A percentile compares a stretch with the other conserved stretches of the same genome.
phyloP scores from a whole-genome alignment of 208 protist species.

The Trypanosoma melophagium region DNA sequence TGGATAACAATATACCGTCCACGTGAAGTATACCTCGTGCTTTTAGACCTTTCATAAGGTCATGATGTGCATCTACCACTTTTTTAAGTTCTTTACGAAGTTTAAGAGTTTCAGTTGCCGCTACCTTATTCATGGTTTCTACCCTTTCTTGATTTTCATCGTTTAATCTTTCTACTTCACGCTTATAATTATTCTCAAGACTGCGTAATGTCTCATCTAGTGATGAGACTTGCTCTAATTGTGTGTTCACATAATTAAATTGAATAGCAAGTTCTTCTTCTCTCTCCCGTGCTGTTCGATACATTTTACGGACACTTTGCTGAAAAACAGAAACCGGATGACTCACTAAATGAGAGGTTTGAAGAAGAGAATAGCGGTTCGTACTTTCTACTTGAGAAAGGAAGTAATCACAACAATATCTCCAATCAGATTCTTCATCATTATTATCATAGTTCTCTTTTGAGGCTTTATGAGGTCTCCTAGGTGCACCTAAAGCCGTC shows the following conservation, averaged over 20 bases:
- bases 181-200: conserved; percentile 8
- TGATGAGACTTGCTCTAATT: background rate
- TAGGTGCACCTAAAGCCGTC: conserved; percentile 29
- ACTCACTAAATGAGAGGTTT: conserved; percentile 4
- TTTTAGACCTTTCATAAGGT: background rate
- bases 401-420: conserved; percentile 12
- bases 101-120: background rate
- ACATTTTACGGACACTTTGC: conserved; percentile 26
- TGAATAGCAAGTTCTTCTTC: conserved; percentile 24
- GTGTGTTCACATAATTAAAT: conserved; percentile 3
- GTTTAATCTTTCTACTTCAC: background rate
- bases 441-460: too few relatives aligned
- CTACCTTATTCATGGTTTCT: conserved; percentile 1
- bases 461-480: too few relatives aligned
- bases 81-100: conserved; percentile 7
- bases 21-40: background rate
- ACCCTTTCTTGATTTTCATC: background rate
- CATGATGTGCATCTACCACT: background rate
- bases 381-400: background rate
- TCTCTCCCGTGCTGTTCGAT: conserved; percentile 14
- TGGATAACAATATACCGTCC: background rate
- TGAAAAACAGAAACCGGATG: conserved; percentile 26
- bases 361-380: conserved; percentile 9
- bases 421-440: background rate
- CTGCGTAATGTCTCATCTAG: conserved; percentile 3